Evolutionary conservation across 148 eudicot genomes (phyloP), one percentile per base, ranked within the genome.

Genomic region (Fallopia convolvulus): DNA sequence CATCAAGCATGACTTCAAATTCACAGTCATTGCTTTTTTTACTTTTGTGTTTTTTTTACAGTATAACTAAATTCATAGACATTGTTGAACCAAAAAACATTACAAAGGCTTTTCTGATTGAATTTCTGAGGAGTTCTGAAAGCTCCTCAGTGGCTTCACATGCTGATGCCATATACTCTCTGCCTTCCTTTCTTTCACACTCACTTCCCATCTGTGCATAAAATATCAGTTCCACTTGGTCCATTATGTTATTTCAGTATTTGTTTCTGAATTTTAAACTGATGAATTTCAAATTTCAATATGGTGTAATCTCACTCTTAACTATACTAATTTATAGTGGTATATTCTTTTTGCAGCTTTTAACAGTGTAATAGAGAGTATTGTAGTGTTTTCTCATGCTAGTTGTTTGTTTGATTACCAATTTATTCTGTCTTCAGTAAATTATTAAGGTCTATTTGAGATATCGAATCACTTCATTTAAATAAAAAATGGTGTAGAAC

Each of bases 81-180:
- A 68, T 68, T 36, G 21, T 2, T 68, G 72, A 14, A 33, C 42
- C 0, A 5, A 26, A 26, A 41, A 66, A 66, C 18, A 36, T 68
- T 68, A 17, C 46, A 68, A 68, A 36, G 12, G 7, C 70, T 26
- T 30, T 63, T 63, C 70, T 55, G 70, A 61, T 21, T 4, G 36
- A 26, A 21, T 21, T 61, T 12, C 68, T 66, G 72, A 66, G 72
- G 72, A 66, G 20, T 32, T 66, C 72, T 68, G 72, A 33, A 63
- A 33, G 20, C 44, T 68, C 72, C 11, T 68, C 72, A 15, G 44
- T 33, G 44, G 72, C 20, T 68, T 68, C 72, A 68, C 72, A 68
- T 66, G 72, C 72, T 17, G 14, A 14, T 68, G 11, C 15, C 70
- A 63, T 18, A 11, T 26, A 63, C 26, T 63, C 39, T 32, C n/a